Evolutionary conservation across 1,139 yeast species (phyloP), one percentile per base, ranked within the genome.

Genomic region (Yamadazyma diddensiae): DNA sequence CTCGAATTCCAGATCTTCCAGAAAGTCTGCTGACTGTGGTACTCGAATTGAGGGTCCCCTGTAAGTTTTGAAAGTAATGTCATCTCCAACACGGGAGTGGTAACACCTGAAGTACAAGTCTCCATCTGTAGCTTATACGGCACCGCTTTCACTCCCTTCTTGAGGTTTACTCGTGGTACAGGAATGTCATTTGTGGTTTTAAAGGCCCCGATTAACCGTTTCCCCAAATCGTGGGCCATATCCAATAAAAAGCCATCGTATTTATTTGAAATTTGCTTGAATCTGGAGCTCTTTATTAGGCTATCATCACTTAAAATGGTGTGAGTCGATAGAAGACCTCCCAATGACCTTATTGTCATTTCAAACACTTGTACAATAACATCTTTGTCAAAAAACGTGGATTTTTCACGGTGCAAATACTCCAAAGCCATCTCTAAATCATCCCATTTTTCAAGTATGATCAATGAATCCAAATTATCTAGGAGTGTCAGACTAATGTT

Each of bases 101-200:
- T 82, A 6, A 88, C 92, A 1, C 96, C 97, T 0, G 96, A 83
- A 0, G 88, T 73, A 51, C 95, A 87, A 7, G 90, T 88, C 41
- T 85, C 94, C 14, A 62, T 49, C 36, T 73, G 77, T 9, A 70
- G 43, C 3, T 44, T 36, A 7, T 53, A 42, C 1, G 78, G 76
- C 0, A 72, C 68, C 0, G 57, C 61, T 2, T 53, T 50, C 1
- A 76, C 62, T 0, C 88, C 90, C 17, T 58, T 47, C 11, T 59
- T 60, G 24, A 87, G 55, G 49, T 86, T 83, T 6, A 85, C 72
- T 40, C 95, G 60, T 0, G 96, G 88, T 6, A 74, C 67, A 0
- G 95, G 95, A 17, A 87, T 59, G 2, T 78, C 77, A 1, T 79
- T 66, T 4, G 58, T 42, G 6, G 86, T 76, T 24, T 73, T 70